A percentile compares a stretch with the other conserved stretches of the same genome.
Conservation (phyloP, 2,329 filamentous ascomycete species). For the Polychaeton citri region DNA sequence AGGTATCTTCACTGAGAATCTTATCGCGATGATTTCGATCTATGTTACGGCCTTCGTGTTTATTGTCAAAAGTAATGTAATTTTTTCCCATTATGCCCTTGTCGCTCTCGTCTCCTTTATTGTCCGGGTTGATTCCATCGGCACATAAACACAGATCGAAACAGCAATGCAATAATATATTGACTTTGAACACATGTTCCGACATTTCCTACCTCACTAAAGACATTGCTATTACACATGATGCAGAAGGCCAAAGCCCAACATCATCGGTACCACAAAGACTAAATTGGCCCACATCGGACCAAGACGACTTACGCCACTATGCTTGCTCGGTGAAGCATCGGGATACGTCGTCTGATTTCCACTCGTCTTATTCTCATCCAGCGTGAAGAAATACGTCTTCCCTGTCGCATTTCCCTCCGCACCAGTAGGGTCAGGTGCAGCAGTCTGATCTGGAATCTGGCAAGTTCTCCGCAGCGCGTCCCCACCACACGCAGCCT, state of each 20-base stretch:
- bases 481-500: not conserved
- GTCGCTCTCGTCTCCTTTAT: too few relatives aligned
- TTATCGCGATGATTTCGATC: too few relatives aligned
- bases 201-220: not conserved
- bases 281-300: constrained; percentile 1
- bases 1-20: too few relatives aligned
- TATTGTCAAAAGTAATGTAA: too few relatives aligned
- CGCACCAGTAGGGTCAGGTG: constrained; percentile 4
- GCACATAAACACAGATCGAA: too few relatives aligned
- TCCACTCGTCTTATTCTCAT: not conserved
- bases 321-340: not conserved
- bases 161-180: too few relatives aligned
- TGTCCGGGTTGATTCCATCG: too few relatives aligned
- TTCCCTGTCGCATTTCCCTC: not conserved
- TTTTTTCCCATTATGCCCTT: too few relatives aligned
- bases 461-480: constrained; percentile 4
- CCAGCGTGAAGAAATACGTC: not conserved
- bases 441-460: constrained; percentile 8
- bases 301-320: not conserved
- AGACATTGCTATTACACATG: not conserved
- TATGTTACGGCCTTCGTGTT: too few relatives aligned
- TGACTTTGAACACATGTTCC: not conserved
- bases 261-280: not conserved
- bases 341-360: not conserved
- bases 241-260: not conserved